Base-by-base conservation (phyloP, 2,329 filamentous ascomycete genomes). In the Penicillium paneum region DNA sequence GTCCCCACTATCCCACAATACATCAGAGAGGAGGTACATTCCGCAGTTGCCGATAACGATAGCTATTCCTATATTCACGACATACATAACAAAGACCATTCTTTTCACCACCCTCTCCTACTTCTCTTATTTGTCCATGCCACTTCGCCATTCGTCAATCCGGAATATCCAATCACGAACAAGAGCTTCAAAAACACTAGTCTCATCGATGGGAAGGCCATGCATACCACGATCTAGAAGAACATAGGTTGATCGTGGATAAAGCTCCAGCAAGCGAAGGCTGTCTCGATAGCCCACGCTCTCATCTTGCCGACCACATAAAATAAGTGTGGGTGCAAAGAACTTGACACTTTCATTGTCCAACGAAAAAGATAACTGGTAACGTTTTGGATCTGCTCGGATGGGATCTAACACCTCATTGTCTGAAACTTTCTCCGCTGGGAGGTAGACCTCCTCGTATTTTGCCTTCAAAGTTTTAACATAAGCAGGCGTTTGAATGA, bases 261-360 rank as follows among this genome's bases (percentile, higher is more conserved):
- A 69, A 12, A 64, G 60, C 49, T 67, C 64, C 47, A 67, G 41
- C 56, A 69, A 51, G 12, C 65, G 63, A 45, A 68, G 54, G 34
- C 63, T 66, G 40, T 69, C 67, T 53, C 67, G 61, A 56, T 69
- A 69, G 13, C 67, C 65, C 35, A 69, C 67, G 5, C 15, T 52
- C 29, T 57, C 57, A 29, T 69, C 67, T 29, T 69, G 67, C 21
- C 67, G 54, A 19, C 67, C 67, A 58, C 62, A 66, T 34, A 69
- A 31, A 50, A 69, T 51, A 28, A 69, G 59, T 11, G 67, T 69
- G 2, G 67, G 67, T 28, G 66, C 65, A 52, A 67, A 59, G 29
- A 66, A 65, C 51, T 61, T 59, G 2, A 39, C 46, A 35, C 13
- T 35, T 46, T 52, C 29, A 52, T 58, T 42, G 34, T 63, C 59